Percentiles rank a stretch among this genome's conserved stretches.
phyloP scores from a whole-genome alignment of 495 filamentous ascomycete genomes.

The Bacidia gigantensis region DNA sequence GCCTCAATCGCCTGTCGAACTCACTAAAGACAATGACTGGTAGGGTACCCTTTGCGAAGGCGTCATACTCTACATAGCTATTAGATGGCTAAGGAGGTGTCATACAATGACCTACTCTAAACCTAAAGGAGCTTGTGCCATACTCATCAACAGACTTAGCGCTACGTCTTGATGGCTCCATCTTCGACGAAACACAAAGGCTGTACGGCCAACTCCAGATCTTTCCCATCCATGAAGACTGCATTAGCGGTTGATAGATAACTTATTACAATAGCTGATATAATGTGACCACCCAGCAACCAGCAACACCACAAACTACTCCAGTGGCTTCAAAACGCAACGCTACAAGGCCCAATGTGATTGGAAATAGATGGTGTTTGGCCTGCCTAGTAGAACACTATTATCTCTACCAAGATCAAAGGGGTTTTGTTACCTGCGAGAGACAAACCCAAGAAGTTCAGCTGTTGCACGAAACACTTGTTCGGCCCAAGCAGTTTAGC shows the following conservation, averaged over 20 bases:
- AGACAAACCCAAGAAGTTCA: slow-evolving; percentile 74
- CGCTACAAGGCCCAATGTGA: slow-evolving; percentile 71
- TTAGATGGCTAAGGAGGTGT: too few relatives aligned
- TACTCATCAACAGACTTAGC: too few relatives aligned
- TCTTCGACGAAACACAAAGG: slow-evolving; percentile 33
- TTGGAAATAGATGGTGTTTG: slow-evolving; percentile 71
- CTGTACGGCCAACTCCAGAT: slow-evolving; percentile 54
- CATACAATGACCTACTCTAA: too few relatives aligned
- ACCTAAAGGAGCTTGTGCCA: too few relatives aligned
- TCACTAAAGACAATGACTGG: too few relatives aligned
- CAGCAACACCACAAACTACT: slow-evolving; percentile 85
- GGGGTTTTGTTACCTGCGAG: slow-evolving; percentile 74
- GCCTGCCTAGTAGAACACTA: slow-evolving; percentile 69
- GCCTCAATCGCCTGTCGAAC: too few relatives aligned
- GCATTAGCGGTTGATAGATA: slow-evolving; percentile 83
- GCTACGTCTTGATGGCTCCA: slow-evolving; percentile 4
- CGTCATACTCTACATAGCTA: too few relatives aligned
- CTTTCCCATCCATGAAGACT: slow-evolving; percentile 67
- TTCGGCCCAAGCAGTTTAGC: slow-evolving; percentile 54
- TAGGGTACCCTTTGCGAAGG: too few relatives aligned
- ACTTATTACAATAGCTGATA: slow-evolving; percentile 58
- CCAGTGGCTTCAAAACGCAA: slow-evolving; percentile 82
- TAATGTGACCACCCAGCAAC: slow-evolving; percentile 41
- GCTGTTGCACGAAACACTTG: slow-evolving; percentile 54
- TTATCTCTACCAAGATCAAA: slow-evolving; percentile 66